phyloP scores from a whole-genome alignment of 192 early-diverging fungal genomes.

The Coemansia javaensis region DNA sequence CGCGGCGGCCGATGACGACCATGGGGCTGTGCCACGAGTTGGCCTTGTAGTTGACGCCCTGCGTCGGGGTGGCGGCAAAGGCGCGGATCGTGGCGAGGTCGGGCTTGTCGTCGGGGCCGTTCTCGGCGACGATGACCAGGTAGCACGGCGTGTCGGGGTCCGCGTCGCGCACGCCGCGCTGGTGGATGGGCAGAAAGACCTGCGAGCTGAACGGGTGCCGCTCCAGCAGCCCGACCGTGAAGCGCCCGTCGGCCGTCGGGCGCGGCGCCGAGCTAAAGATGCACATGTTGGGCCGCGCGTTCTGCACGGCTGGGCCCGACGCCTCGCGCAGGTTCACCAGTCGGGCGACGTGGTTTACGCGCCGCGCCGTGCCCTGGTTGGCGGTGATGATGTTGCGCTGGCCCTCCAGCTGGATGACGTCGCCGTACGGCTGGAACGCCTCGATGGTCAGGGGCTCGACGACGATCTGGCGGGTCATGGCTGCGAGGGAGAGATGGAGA shows the following conservation, averaged over 20 bases:
- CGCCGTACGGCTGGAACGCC: constrained; percentile 66
- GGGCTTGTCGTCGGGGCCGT: constrained; percentile 65
- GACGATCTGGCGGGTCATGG: constrained; percentile 35
- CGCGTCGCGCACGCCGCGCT: constrained; percentile 12
- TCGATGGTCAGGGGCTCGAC: constrained; percentile 65
- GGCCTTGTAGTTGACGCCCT: constrained; percentile 78
- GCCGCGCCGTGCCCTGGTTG: constrained; percentile 74
- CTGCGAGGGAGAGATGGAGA: no score
- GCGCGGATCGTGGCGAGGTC: constrained; percentile 68
- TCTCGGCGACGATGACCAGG: constrained; percentile 76
- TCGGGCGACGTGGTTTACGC: constrained; percentile 61
- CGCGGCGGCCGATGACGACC: constrained; percentile 61
- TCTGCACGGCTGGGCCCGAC: constrained; percentile 17
- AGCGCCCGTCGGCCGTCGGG: constrained; percentile 35
- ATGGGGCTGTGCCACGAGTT: constrained; percentile 92
- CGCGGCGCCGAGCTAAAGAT: constrained; percentile 56
- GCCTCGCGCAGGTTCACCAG: constrained; percentile 52
- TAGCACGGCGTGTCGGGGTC: constrained; percentile 50
- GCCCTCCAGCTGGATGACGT: constrained; percentile 61
- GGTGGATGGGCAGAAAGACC: constrained; percentile 75
- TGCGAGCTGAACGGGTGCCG: constrained; percentile 81
- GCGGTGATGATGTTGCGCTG: constrained; percentile 49
- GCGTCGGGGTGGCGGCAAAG: constrained; percentile 63
- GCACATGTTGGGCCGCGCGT: constrained; percentile 63
- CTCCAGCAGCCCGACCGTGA: constrained; percentile 72